Base-by-base conservation (phyloP, 2,329 filamentous ascomycete species). In the Colletotrichum sidae region DNA sequence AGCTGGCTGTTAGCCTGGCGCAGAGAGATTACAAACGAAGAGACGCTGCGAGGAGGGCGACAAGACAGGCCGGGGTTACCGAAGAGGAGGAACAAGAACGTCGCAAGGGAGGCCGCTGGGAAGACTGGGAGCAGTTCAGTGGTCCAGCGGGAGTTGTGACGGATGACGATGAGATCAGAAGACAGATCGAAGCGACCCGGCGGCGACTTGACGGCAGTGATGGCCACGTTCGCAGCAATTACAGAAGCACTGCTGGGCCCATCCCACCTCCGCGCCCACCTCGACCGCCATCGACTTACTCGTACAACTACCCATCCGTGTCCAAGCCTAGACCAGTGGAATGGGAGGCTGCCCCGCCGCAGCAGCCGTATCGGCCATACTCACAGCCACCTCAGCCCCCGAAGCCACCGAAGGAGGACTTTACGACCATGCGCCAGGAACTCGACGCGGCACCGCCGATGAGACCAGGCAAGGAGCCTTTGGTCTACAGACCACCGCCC, bases 1-100 rank as follows among this genome's bases (percentile, higher is more conserved):
- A 94, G 10, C 79, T 96, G 50, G 94, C 93, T 0, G 89, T 96
- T 7, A 87, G 90, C 69, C 77, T 96, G 37, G 93, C 93, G 0
- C 88, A 90, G 68, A 86, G 86, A 60, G 93, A 96, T 76, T 85
- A 94, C 62, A 82, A 80, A 60, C 84, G 91, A 46, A 84, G 93
- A 69, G 89, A 92, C 70, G 87, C 86, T 12, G 84, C 82, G 46
- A 83, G 88, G 66, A 85, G 81, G 68, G 84, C 83, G 10, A 86
- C 84, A 34, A 83, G 85, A 38, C 84, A 87, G 69, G 83, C 86
- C 34, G 88, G 85, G 0, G 80, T 88, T 2, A 80, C 84, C 0
- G 82, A 84, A 53, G 84, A 87, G 58, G 85, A 88, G 65, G 86
- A 89, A 67, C 82, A 84, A 62, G 79, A 80, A 55, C 84, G 87